Evolutionary conservation across 257 asterid genomes (phyloP), one percentile per base, ranked within the genome.

Genomic region (Mentha longifolia): DNA sequence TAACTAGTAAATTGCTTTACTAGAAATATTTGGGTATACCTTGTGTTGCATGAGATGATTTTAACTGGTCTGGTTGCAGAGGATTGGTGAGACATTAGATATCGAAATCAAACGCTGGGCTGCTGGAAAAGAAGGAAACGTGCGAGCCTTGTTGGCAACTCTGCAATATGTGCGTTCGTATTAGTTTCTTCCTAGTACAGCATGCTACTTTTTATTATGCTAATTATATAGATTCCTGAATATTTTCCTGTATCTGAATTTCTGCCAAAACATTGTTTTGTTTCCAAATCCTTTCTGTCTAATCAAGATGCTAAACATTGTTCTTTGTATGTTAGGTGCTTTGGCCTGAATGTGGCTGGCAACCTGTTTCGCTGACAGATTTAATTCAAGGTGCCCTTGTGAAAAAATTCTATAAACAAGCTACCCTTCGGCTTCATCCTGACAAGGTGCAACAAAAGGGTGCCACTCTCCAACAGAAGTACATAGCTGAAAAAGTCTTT

Each of bases 291-390:
- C 31, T 61, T 6, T 68, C 28, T 75, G 50, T 68, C 30, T 61
- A 33, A 5, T 67, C 58, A 30, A 47, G 35, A 65, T 62, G 73
- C 49, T 52, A n/a, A 20, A 65, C 10, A 11, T 61, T 46, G 17
- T 66, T 76, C 41, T 62, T 13, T 62, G 37, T 66, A 67, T 70
- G 76, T n/a, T 77, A 95, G 99, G 98, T 95, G 72, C 99, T 95
- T 75, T 95, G 99, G 99, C 99, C 99, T 56, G 98, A 87, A 82
- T 88, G 98, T 78, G 98, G 99, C 51, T 95, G 99, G 99, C 96
- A 87, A 80, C 95, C 99, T 42, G 90, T 95, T 82, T 92, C 99
- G 16, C 83, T 95, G 88, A 95, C 98, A 61, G 99, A 95, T 79
- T 79, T 95, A 80, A 90, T 92, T 37, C 83, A 84, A 2, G 99